Conservation (phyloP, 1,139 yeast genomes). For the Suhomyces kunorum region DNA sequence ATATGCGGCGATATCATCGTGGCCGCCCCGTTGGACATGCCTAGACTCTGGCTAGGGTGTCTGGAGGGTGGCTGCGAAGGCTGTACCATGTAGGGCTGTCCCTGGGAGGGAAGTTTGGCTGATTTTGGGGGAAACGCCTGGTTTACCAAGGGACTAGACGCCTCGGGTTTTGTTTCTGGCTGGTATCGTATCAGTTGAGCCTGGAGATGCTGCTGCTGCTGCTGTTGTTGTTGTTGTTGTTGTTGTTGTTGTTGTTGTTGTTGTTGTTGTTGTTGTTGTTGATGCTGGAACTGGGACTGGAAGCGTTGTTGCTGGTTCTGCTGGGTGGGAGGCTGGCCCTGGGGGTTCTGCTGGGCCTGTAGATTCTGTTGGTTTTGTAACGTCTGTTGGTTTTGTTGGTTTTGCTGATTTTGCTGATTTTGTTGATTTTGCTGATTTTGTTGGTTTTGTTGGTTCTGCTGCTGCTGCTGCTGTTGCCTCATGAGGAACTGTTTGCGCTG, state of each 20-base stretch:
- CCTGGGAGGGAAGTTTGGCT: conserved; percentile 2
- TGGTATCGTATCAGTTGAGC: conserved; percentile 5
- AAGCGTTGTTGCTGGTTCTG: conserved; percentile 1
- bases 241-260: conserved; percentile 4
- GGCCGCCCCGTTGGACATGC: background rate
- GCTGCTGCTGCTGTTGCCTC: conserved; percentile 21
- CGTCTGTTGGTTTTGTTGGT: conserved; percentile 3
- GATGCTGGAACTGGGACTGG: conserved; percentile 5
- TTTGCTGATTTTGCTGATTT: conserved; percentile 3
- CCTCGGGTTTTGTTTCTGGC: conserved; percentile 7
- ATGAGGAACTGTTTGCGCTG: conserved; percentile 29
- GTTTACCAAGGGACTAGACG: conserved; percentile 1
- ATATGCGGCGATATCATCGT: conserved; percentile 8
- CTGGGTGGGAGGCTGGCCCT: background rate
- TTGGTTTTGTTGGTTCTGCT: conserved; percentile 12
- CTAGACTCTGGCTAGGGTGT: background rate
- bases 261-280: conserved; percentile 7
- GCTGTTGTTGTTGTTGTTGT: conserved; percentile 4
- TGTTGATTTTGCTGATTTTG: conserved; percentile 14
- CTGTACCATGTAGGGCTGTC: background rate
- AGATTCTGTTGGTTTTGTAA: conserved; percentile 4
- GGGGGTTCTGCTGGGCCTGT: conserved; percentile 3
- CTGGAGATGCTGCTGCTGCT: conserved; percentile 5
- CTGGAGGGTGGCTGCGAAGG: background rate
- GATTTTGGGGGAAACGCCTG: conserved; percentile 4